A percentile compares a stretch with the other conserved stretches of the same genome.
phyloP scores from a whole-genome alignment of 2,329 filamentous ascomycete species.

The Clathrospora elynae region DNA sequence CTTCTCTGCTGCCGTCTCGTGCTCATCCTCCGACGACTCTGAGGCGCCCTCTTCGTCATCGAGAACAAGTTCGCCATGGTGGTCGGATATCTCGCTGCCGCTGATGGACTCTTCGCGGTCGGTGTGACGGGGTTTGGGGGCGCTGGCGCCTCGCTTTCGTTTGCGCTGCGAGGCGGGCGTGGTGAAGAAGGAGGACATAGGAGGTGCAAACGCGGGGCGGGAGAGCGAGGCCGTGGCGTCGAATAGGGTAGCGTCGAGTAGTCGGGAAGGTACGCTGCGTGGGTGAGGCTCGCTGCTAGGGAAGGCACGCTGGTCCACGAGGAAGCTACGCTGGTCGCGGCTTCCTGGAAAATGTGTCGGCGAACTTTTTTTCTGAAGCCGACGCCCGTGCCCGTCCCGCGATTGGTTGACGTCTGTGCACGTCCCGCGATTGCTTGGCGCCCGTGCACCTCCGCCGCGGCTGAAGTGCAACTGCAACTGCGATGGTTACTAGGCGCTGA shows the following conservation, averaged over 20 bases:
- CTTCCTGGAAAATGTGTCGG: constrained; percentile 30
- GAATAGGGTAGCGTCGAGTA: no score
- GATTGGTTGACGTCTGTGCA: constrained; percentile 23
- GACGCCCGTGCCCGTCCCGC: constrained; percentile 16
- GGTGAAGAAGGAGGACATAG: constrained; percentile 88
- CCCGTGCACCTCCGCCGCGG: constrained; percentile 9
- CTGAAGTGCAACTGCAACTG: no score
- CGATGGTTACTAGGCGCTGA: no score
- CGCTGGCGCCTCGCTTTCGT: constrained; percentile 73
- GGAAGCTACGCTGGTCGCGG: no score
- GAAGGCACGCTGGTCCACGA: neutral
- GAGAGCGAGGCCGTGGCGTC: constrained; percentile 9
- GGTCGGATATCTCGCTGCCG: constrained; percentile 74
- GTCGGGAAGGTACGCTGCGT: no score
- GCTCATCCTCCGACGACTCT: constrained; percentile 72
- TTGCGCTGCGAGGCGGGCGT: constrained; percentile 85
- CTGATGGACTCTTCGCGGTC: constrained; percentile 81
- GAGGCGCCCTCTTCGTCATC: constrained; percentile 44
- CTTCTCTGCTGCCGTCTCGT: constrained; percentile 88
- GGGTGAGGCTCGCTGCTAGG: constrained; percentile 13
- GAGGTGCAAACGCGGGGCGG: constrained; percentile 14
- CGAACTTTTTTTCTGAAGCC: constrained; percentile 40
- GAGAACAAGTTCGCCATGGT: constrained; percentile 56
- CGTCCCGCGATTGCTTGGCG: constrained; percentile 15
- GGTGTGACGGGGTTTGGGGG: constrained; percentile 61